phyloP scores from a whole-genome alignment of 371 early-diverging fungal species.

The Nosema granulosis region DNA sequence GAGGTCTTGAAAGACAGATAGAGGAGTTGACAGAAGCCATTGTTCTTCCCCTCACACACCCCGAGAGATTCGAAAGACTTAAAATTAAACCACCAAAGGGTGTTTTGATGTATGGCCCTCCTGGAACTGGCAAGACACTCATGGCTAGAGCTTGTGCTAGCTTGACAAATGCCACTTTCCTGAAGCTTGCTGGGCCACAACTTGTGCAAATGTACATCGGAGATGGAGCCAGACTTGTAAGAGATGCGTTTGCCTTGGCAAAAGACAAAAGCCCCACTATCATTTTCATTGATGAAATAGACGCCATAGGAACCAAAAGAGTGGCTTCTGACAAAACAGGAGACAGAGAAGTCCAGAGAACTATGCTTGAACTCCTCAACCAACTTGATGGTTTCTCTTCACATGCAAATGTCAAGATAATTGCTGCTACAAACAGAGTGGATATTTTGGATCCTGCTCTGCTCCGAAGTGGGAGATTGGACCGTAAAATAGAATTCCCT shows the following conservation, averaged over 20 bases:
- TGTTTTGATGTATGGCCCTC: conserved; percentile 95
- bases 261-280: conserved; percentile 97
- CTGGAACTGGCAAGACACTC: conserved; percentile 82
- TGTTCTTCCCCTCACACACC: conserved; percentile 91
- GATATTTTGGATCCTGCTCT: conserved; percentile 99
- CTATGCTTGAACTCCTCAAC: conserved; percentile 97
- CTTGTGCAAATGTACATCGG: conserved; percentile 99
- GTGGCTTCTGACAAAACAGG: conserved; percentile 93
- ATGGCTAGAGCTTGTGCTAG: conserved; percentile 95
- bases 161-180: conserved; percentile 86
- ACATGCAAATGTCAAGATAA: conserved; percentile 92
- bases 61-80: conserved; percentile 85
- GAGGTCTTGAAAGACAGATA: conserved; percentile 95
- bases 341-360: conserved; percentile 98
- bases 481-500: conserved; percentile 99
- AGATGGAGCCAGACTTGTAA: conserved; percentile 94
- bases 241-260: conserved; percentile 94
- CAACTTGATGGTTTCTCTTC: conserved; percentile 96
- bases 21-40: conserved; percentile 96
- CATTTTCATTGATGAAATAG: conserved; percentile 99
- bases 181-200: conserved; percentile 93
- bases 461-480: conserved; percentile 93
- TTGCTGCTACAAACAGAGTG: conserved; percentile 99
- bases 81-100: conserved; percentile 96
- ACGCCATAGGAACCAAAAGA: conserved; percentile 98